A percentile compares a stretch with the other conserved stretches of the same genome.
phyloP scores from a whole-genome alignment of 2,329 filamentous ascomycete genomes.

The Neoascochyta sp. region DNA sequence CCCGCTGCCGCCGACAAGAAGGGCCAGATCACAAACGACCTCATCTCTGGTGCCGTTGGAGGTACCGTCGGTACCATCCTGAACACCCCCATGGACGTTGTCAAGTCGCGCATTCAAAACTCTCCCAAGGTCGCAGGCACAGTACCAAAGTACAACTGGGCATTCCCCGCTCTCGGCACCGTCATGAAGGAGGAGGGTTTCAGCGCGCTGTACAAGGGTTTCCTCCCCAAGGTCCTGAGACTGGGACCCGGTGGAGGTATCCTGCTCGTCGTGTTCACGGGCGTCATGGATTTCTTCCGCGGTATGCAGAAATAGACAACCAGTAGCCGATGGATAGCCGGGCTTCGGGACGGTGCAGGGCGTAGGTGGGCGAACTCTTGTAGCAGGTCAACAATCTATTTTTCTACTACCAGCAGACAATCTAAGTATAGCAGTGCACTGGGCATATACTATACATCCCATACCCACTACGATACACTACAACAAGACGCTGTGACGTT shows the following conservation, averaged over 20 bases:
- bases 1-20: constrained; percentile 78
- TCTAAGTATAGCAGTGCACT: no score
- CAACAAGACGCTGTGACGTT: no score
- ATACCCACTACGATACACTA: no score
- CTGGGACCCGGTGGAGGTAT: constrained; percentile 69
- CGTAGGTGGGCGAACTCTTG: no score
- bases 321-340: no score
- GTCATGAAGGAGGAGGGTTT: constrained; percentile 94
- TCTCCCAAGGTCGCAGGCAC: constrained; percentile 76
- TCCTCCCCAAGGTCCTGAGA: constrained; percentile 88
- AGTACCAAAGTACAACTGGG: constrained; percentile 97
- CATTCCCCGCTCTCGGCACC: constrained; percentile 78
- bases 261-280: constrained; percentile 80
- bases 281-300: constrained; percentile 89
- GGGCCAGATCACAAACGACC: constrained; percentile 78
- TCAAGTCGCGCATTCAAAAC: constrained; percentile 98
- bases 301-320: no score
- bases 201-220: constrained; percentile 91
- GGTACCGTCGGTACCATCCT: constrained; percentile 87
- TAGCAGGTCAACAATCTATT: background rate
- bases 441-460: no score
- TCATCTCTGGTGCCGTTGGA: constrained; percentile 81
- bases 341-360: no score
- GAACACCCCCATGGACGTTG: constrained; percentile 95
- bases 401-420: no score